A percentile compares a stretch with the other conserved stretches of the same genome.
Evolutionary conservation across 2,329 filamentous ascomycete species (phyloP).

Genomic region (Phialemoniopsis sp.): DNA sequence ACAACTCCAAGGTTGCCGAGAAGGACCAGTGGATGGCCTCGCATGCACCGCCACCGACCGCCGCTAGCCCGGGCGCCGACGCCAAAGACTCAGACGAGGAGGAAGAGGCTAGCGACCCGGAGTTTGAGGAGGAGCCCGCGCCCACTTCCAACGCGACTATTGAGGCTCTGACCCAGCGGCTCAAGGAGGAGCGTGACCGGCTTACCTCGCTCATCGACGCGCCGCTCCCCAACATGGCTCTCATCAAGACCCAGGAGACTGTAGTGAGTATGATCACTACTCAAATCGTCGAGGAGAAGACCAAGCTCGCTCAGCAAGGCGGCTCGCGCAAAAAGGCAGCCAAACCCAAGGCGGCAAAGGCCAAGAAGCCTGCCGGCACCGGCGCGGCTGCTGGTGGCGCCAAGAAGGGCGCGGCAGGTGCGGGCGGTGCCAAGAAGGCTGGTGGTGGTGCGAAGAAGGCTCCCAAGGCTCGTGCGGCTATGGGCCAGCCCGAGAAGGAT

Average conservation of each 20-base stretch:
- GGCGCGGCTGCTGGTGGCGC: slow-evolving; percentile 12
- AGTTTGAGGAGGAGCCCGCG: slow-evolving; percentile 51
- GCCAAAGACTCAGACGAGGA: slow-evolving; percentile 72
- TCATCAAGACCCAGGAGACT: slow-evolving; percentile 53
- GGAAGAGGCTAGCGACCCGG: slow-evolving; percentile 61
- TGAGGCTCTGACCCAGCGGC: slow-evolving; percentile 45
- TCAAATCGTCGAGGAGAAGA: slow-evolving; percentile 71
- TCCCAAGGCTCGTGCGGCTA: slow-evolving; percentile 47
- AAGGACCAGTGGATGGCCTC: slow-evolving; percentile 74
- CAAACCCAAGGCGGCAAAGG: slow-evolving; percentile 53
- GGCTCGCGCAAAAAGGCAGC: slow-evolving; percentile 47
- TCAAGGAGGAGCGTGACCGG: slow-evolving; percentile 54
- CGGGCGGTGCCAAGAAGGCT: slow-evolving; percentile 33
- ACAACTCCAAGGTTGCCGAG: slow-evolving; percentile 41
- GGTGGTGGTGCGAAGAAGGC: slow-evolving; percentile 39
- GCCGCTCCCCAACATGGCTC: slow-evolving; percentile 44
- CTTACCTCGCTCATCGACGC: slow-evolving; percentile 48
- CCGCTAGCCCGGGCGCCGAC: slow-evolving; percentile 58
- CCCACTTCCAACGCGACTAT: slow-evolving; percentile 38
- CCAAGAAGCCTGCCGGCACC: slow-evolving; percentile 29
- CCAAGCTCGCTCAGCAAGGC: slow-evolving; percentile 47
- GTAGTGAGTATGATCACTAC: slow-evolving; percentile 64
- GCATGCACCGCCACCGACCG: slow-evolving; percentile 56
- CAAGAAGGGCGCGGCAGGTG: slow-evolving; percentile 26
- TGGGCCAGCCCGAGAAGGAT: slow-evolving; percentile 81